Base-by-base conservation (phyloP, 306 rosid species). In the Prunus mira region DNA sequence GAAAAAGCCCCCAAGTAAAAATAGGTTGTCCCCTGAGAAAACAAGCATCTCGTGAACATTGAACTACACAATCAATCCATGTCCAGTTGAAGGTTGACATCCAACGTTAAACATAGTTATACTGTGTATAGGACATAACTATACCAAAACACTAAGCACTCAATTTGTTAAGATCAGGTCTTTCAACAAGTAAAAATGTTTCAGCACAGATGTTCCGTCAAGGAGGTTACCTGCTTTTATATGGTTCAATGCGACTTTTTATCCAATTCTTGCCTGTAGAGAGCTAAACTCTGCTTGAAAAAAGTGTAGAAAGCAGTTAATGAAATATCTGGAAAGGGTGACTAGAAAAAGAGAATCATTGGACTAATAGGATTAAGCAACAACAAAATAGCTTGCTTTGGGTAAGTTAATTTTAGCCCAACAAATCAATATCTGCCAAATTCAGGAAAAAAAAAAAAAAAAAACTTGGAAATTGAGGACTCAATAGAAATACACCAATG, bases 241-340 rank as follows among this genome's bases (percentile, higher is more conserved):
- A 7, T 41, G 24, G 27, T 72, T 72, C 73, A 79, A 79, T 38
- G 77, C 43, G 81, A 63, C 85, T 75, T 81, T 66, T 75, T 86
- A 77, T 90, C 92, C 78, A 88, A 73, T 28, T 82, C 80, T 47
- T 86, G 86, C 79, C 88, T 84, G 87, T 86, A 88, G 75, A 56
- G 75, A 72, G 90, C 90, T 81, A 90, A 74, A 76, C 68, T 60
- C 95, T 88, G 89, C 82, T 76, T 45, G 76, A 27, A 80, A 28
- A 84, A 65, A 79, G 46, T 64, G 62, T 60, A 80, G 43, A 50
- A 80, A 56, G 64, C 28, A 82, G 58, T 62, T 57, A 43, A 71
- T 72, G 75, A 67, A 71, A 47, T 70, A 46, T 27, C 74, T 65
- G 49, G 20, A 45, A 38, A 27, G 62, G 67, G 71, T 24, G 54